Conservation (phyloP, 148 eudicot genomes). For the Limonium bicolor region DNA sequence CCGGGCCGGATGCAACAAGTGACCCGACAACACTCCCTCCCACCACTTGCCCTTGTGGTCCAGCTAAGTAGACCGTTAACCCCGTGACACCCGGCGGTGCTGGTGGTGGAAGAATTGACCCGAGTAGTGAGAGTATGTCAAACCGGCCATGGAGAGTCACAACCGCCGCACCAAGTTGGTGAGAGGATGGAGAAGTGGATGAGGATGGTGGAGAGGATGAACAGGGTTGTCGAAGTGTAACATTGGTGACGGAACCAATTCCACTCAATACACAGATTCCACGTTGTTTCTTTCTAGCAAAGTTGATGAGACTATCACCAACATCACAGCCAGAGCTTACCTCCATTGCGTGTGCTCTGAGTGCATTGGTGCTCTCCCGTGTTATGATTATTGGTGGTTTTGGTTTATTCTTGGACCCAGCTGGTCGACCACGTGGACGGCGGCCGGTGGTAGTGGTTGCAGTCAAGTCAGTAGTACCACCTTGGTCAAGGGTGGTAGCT, state of each 20-base stretch:
- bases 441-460: conserved; percentile 9
- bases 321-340: conserved; percentile 57
- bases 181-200: not conserved
- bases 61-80: conserved; percentile 5
- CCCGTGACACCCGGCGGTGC: conserved; percentile 8
- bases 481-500: conserved; percentile 11
- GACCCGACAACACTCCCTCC: conserved; percentile 37
- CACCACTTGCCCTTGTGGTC: conserved; percentile 10
- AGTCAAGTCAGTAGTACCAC: not conserved
- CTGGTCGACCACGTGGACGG: conserved; percentile 71
- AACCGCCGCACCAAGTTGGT: not conserved
- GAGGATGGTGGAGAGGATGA: conserved; percentile 10
- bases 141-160: conserved; percentile 69
- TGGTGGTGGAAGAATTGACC: conserved; percentile 16
- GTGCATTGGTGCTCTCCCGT: conserved; percentile 47
- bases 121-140: conserved; percentile 32
- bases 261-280: conserved; percentile 54
- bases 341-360: conserved; percentile 69
- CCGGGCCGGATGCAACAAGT: conserved; percentile 58
- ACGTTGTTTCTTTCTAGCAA: conserved; percentile 51
- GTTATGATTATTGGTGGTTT: conserved; percentile 73
- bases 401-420: conserved; percentile 75
- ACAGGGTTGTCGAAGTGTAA: conserved; percentile 46
- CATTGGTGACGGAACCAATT: conserved; percentile 57
- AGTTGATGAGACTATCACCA: conserved; percentile 33